These are phyloP conservation scores for Colletotrichum falcatum DNA, from an alignment of 2,329 filamentous ascomycete species.

Conservation along the genomic window DNA sequence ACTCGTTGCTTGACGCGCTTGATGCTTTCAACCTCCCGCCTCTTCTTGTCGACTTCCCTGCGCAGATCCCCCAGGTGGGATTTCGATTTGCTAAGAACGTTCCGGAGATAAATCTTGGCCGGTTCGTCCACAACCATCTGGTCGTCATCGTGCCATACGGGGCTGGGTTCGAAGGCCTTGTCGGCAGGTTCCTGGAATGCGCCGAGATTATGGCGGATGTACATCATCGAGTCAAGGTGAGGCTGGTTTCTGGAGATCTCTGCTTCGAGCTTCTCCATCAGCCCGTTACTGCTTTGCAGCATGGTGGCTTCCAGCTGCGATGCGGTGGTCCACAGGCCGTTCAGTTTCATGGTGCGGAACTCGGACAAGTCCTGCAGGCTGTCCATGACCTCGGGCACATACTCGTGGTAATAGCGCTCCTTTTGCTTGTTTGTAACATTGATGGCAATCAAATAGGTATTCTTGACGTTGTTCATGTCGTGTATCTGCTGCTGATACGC, in stretches of 20 bases:
- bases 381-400: slow-evolving; percentile 92
- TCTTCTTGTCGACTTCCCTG: slow-evolving; percentile 86
- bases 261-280: slow-evolving; percentile 77
- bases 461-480: slow-evolving; percentile 98
- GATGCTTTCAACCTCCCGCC: slow-evolving; percentile 83
- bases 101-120: slow-evolving; percentile 91
- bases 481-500: slow-evolving; percentile 91
- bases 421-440: slow-evolving; percentile 98
- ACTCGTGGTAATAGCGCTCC: slow-evolving; percentile 97
- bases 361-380: slow-evolving; percentile 94
- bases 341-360: slow-evolving; percentile 85
- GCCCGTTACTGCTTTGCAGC: slow-evolving; percentile 77
- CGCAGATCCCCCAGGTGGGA: slow-evolving; percentile 82
- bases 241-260: slow-evolving; percentile 92
- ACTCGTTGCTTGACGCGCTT: slow-evolving; percentile 81
- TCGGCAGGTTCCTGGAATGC: slow-evolving; percentile 86
- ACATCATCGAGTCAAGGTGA: slow-evolving; percentile 96
- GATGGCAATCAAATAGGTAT: slow-evolving; percentile 96
- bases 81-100: slow-evolving; percentile 92
- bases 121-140: slow-evolving; percentile 86
- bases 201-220: slow-evolving; percentile 89
- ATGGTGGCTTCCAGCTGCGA: slow-evolving; percentile 84
- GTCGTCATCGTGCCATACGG: slow-evolving; percentile 96
- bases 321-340: slow-evolving; percentile 86
- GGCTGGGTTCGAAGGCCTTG: slow-evolving; percentile 91